Base-by-base conservation (phyloP, 768 basidiomycete genomes). In the Sarcomyxa edulis region DNA sequence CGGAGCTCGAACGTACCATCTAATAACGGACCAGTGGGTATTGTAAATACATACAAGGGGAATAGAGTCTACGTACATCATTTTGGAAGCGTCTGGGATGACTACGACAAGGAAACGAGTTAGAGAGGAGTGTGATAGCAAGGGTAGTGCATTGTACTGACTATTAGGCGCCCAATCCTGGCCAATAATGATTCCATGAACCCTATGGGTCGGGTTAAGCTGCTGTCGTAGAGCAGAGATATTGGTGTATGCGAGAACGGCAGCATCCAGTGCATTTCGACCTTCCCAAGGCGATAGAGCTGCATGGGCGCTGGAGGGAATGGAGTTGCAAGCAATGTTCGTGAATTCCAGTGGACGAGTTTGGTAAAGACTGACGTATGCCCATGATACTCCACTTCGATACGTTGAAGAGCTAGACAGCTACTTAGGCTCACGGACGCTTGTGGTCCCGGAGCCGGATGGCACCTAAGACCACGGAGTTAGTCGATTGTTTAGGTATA, bases 171-270 rank as follows among this genome's bases (percentile, higher is more conserved):
- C 80, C 84, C 85, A 86, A 48, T 85, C 78, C 42, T 70, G 72
- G 1, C 87, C 87, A 47, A 74, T 70, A 49, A 92, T 78, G 32
- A 90, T 73, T 0, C 88, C 87, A 50, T 94, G 89, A 3, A 89
- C 74, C 26, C 89, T 79, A 46, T 83, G 76, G 0, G 79, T 78
- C 0, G 91, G 86, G 37, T 72, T 69, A 11, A 89, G 68, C 49
- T 93, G 91, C 56, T 94, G 91, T 11, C 91, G 76, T 18, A 93
- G 68, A 6, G 79, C 77, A 0, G 85, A 79, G 19, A 93, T 78
- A 37, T 80, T 84, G 34, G 74, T 83, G 53, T 93, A 92, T 3
- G 84, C 83, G 3, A 89, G 68, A 4, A 91, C 83, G n/a, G 87
- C 88, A 1, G 91, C 91, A 52, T 94, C 90, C 9, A 91, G 59